Percentiles rank a stretch among this genome's conserved stretches.
These are phyloP conservation scores for Pythium dissimile DNA, from an alignment of 352 stramenopile species.

Conservation along the genomic window DNA sequence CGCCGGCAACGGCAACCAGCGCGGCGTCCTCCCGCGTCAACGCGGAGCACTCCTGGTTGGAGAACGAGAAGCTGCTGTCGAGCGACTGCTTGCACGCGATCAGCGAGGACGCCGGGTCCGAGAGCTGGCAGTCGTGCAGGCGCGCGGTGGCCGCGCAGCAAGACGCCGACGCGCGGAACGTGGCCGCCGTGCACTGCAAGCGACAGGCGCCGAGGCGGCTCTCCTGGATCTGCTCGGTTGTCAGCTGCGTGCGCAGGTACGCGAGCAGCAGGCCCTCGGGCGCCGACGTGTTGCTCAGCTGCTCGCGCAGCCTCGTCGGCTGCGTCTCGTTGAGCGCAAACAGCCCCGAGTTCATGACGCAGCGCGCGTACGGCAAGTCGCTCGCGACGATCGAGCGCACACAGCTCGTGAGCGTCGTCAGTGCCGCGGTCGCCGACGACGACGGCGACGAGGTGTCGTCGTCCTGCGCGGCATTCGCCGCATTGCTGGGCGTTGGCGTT, in stretches of 20 bases:
- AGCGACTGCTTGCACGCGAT: constrained; percentile 19
- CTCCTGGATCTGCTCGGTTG: constrained; percentile 4
- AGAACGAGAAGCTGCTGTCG: constrained; percentile 19
- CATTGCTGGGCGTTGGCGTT: background rate
- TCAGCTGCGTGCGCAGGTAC: constrained; percentile 12
- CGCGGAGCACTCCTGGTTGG: constrained; percentile 21
- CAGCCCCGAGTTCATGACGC: constrained; percentile 36
- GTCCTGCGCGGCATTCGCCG: background rate
- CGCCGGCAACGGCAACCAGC: constrained; percentile 7
- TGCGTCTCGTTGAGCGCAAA: constrained; percentile 22
- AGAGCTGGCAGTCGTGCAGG: constrained; percentile 19
- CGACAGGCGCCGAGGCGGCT: constrained; percentile 16
- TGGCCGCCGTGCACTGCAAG: constrained; percentile 21
- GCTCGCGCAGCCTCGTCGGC: constrained; percentile 1
- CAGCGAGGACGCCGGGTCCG: background rate
- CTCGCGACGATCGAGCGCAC: constrained; percentile 18
- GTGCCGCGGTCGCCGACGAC: constrained; percentile 15
- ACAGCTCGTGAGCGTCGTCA: constrained; percentile 23
- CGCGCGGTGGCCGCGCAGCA: constrained; percentile 26
- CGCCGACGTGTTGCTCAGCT: constrained; percentile 5
- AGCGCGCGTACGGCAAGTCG: constrained; percentile 30
- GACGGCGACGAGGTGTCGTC: constrained; percentile 22
- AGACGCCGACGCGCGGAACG: constrained; percentile 17
- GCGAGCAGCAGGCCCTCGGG: constrained; percentile 13
- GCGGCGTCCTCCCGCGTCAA: constrained; percentile 10